These are phyloP conservation scores for Gossypium longicalyx DNA, from an alignment of 345 rosid genomes.

Conservation along the genomic window DNA sequence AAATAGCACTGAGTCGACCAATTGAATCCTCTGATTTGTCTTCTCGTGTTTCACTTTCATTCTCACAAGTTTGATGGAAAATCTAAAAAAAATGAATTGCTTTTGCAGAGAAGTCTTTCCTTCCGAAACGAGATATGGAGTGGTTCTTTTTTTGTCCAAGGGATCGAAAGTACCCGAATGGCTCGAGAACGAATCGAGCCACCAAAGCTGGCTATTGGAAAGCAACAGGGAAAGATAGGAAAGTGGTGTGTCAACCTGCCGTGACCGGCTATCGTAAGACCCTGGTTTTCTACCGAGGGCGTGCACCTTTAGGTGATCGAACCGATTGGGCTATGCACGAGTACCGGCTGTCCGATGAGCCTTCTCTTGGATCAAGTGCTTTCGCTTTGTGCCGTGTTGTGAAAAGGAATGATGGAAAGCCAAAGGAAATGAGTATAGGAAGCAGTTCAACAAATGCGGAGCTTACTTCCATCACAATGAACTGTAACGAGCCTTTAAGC, in stretches of 20 bases:
- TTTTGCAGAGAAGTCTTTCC: slow-evolving; percentile 68
- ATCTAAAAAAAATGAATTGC: neutral
- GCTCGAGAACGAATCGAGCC: slow-evolving; percentile 52
- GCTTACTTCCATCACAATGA: slow-evolving; percentile 18
- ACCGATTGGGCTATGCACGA: slow-evolving; percentile 86
- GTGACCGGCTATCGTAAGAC: slow-evolving; percentile 63
- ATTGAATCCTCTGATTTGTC: neutral
- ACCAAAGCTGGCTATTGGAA: slow-evolving; percentile 57
- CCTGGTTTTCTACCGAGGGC: slow-evolving; percentile 69
- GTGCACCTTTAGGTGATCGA: slow-evolving; percentile 75
- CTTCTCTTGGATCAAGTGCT: slow-evolving; percentile 48
- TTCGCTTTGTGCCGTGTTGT: slow-evolving; percentile 75
- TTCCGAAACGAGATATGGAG: slow-evolving; percentile 71
- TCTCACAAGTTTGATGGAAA: neutral
- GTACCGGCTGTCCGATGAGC: slow-evolving; percentile 66
- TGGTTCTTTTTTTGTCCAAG: slow-evolving; percentile 92
- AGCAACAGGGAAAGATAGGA: slow-evolving; percentile 84
- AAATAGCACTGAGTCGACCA: too few relatives aligned
- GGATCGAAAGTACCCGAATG: slow-evolving; percentile 81
- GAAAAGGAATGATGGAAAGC: slow-evolving; percentile 56
- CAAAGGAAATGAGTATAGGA: slow-evolving; percentile 24
- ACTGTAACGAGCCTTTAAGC: slow-evolving; percentile 39
- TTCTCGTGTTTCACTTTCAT: neutral
- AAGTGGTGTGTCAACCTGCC: slow-evolving; percentile 53
- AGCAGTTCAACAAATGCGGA: slow-evolving; percentile 41